Evolutionary conservation across 768 basidiomycete genomes (phyloP), one percentile per base, ranked within the genome.

Genomic region (Zangia roseola): DNA sequence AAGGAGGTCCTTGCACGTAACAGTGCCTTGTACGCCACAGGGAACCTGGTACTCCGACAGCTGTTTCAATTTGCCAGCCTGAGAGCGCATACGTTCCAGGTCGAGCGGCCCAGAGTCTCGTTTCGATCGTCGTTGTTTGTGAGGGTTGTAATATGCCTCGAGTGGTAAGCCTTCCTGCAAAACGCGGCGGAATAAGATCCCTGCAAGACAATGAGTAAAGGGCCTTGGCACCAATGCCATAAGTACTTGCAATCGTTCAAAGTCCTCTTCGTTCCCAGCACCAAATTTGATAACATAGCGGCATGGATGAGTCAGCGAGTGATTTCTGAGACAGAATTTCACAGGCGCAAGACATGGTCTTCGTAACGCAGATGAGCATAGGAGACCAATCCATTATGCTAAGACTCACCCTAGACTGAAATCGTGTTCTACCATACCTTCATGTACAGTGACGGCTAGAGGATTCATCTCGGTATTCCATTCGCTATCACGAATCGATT

Each of bases 401-500:
- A 19, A 12, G 25, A 76, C 86, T 54, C 56, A 94, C 93, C 86
- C 87, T 47, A 68, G 52, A 2, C 70, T 67, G 56, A 94, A 94
- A 64, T 91, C 81, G 59, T 91, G 87, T 39, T 67, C 59, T 20
- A 80, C 52, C 6, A 72, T 50, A n/a, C 67, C 64, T 50, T 77
- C 75, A 45, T 74, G 68, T n/a, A 83, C 55, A 3, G 67, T 67
- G 28, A 88, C 71, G 7, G 78, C 73, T 3, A 88, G 49, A 7
- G 93, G 91, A 60, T 93, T 81, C 74, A 81, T 86, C 67, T 94
- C 90, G 13, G 67, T 59, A 53, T 91, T 91, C 82, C 93, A 86
- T 63, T 86, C 82, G 51, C 84, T 85, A 5, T 73, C 67, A 30
- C 81, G 73, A 35, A 97, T 77, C 9, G 83, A 81, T 42, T 81